A percentile compares a stretch with the other conserved stretches of the same genome.
phyloP scores from a whole-genome alignment of 1,284 basidiomycete genomes.

The Ustilago loliicola region DNA sequence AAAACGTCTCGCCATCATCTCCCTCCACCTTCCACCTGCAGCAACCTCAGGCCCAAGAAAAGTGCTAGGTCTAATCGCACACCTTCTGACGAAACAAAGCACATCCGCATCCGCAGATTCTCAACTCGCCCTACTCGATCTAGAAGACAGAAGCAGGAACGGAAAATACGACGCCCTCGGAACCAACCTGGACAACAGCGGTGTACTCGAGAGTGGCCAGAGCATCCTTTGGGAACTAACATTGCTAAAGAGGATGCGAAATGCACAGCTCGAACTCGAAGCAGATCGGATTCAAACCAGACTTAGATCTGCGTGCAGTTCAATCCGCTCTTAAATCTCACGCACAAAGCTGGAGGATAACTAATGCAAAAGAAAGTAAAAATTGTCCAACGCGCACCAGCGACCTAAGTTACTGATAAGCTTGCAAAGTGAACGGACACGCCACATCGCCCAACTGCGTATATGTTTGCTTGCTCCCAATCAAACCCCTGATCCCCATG shows the following conservation, averaged over 20 bases:
- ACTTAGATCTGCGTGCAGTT: too few relatives aligned
- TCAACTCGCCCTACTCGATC: constrained; percentile 37
- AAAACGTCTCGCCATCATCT: constrained; percentile 78
- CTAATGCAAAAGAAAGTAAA: not conserved
- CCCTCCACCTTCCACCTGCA: constrained; percentile 18
- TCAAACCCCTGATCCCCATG: constrained; percentile 53
- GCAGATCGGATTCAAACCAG: constrained; percentile 12
- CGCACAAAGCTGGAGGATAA: not conserved
- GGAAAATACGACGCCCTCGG: constrained; percentile 25
- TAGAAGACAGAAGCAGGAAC: constrained; percentile 34
- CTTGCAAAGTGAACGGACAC: constrained; percentile 55
- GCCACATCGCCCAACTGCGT: constrained; percentile 44
- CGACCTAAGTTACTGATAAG: constrained; percentile 22
- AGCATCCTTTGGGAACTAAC: constrained; percentile 36
- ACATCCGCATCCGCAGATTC: constrained; percentile 11
- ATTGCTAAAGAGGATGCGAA: not conserved
- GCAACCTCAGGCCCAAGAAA: constrained; percentile 12
- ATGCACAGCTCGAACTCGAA: constrained; percentile 5
- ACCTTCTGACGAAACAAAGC: constrained; percentile 28
- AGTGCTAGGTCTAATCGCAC: constrained; percentile 16
- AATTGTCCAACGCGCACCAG: constrained; percentile 15
- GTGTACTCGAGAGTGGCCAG: constrained; percentile 30
- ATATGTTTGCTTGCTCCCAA: constrained; percentile 52
- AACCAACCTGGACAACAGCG: constrained; percentile 16
- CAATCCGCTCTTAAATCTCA: too few relatives aligned